Percentiles rank a stretch among this genome's conserved stretches.
These are phyloP conservation scores for Pseudocercospora vitis DNA, from an alignment of 2,329 filamentous ascomycete genomes.

Conservation along the genomic window DNA sequence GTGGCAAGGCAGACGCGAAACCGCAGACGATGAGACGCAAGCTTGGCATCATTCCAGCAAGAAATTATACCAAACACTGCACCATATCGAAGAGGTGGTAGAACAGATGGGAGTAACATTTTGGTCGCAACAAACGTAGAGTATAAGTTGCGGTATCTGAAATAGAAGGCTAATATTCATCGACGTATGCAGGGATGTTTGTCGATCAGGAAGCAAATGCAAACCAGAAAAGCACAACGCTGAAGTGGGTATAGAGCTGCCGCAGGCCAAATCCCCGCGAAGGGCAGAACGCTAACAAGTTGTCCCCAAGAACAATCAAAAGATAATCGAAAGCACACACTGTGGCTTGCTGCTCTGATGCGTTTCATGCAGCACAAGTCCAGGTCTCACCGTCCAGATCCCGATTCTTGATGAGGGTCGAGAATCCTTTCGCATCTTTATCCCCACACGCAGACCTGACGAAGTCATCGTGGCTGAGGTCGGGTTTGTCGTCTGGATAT, in stretches of 20 bases:
- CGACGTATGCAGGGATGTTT: too few relatives aligned
- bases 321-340: background rate
- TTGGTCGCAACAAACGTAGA: too few relatives aligned
- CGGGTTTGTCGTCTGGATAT: slow-evolving; percentile 55
- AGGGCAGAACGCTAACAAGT: background rate
- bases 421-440: slow-evolving; percentile 54
- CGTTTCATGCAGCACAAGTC: background rate
- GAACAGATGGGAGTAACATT: too few relatives aligned
- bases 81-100: too few relatives aligned
- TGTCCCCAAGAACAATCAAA: background rate
- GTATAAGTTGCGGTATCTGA: too few relatives aligned
- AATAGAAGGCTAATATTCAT: too few relatives aligned
- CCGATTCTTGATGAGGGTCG: slow-evolving; percentile 66
- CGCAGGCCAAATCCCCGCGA: background rate
- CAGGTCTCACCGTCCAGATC: slow-evolving; percentile 50
- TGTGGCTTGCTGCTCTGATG: background rate
- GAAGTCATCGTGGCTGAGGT: slow-evolving; percentile 3
- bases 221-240: background rate
- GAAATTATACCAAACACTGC: too few relatives aligned
- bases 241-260: background rate
- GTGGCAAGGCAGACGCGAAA: too few relatives aligned
- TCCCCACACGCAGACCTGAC: slow-evolving; percentile 39
- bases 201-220: too few relatives aligned
- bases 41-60: too few relatives aligned
- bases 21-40: too few relatives aligned